Evolutionary conservation across 139 green algal genomes (phyloP), one percentile per base, ranked within the genome.

Genomic region (Picochlorum sp.): DNA sequence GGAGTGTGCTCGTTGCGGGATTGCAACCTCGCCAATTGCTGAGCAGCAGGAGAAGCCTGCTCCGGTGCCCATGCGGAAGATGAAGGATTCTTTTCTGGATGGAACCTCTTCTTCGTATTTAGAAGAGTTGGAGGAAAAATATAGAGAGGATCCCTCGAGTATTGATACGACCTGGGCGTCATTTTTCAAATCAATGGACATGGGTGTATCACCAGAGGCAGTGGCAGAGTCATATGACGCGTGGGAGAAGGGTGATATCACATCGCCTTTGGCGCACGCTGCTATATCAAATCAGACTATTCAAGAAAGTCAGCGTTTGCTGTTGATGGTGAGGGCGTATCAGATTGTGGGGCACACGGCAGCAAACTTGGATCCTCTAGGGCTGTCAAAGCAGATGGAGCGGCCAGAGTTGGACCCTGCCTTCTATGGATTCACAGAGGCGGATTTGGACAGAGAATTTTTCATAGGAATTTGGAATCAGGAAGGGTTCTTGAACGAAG

Each of bases 381-480:
- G 81, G 6, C 71, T 97, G 20, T 85, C 89, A 62, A 45, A 81
- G 61, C 74, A 85, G 4, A 62, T 71, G 0, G 57, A 64, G 30
- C 75, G 78, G 8, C 49, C 63, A 2, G 83, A 89, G 77, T 81
- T 98, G 65, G 87, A 98, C 66, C 93, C 90, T 6, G 65, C 73
- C 0, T 85, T 84, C 51, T 98, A 95, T 68, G 94, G 94, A 51
- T 98, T 98, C 75, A 89, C 76, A 4, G 90, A 97, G 45, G 75
- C 65, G 4, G 93, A 99, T 74, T 66, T 97, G 63, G 93, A 98
- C 77, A 72, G 89, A n/a, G 88, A 99, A 85, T 97, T 96, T 68
- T 97, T 92, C 68, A 47, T 98, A n/a, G 91, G 92, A 56, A 90
- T 81, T 3, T 97, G 90, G 82, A 81, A 83, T 66, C 83, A 89